These are phyloP conservation scores for Rhizophora mangle DNA, from an alignment of 345 rosid genomes.

Conservation along the genomic window DNA sequence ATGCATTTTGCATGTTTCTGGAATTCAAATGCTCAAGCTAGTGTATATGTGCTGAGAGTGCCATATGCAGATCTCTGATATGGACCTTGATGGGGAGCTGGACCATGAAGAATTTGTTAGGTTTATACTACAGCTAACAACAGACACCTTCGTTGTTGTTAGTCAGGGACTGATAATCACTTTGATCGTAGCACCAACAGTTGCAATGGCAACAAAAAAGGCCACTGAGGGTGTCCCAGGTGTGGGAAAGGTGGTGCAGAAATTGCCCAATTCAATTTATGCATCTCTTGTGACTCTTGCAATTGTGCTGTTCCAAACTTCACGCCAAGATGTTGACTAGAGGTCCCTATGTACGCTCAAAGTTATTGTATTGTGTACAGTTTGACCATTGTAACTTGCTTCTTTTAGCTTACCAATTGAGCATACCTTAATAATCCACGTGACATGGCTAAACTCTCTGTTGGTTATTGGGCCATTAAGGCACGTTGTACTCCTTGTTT, in stretches of 20 bases:
- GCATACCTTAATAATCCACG: constrained; percentile 16
- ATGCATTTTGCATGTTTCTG: too few relatives aligned
- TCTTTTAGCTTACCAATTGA: neutral
- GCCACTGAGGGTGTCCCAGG: constrained; percentile 88
- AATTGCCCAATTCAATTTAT: constrained; percentile 68
- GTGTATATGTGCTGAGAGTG: neutral
- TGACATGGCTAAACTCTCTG: neutral
- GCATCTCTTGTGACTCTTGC: constrained; percentile 86
- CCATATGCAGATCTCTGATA: constrained; percentile 52
- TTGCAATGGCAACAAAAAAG: constrained; percentile 78
- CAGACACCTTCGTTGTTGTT: constrained; percentile 58
- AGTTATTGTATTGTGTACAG: neutral
- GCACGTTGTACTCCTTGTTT: neutral
- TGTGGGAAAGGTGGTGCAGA: constrained; percentile 78
- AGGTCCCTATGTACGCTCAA: neutral
- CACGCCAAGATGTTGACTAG: constrained; percentile 26
- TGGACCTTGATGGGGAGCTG: constrained; percentile 75
- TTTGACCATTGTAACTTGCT: neutral
- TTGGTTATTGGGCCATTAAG: neutral
- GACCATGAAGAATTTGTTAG: constrained; percentile 71
- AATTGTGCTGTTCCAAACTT: constrained; percentile 53
- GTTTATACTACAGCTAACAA: constrained; percentile 53
- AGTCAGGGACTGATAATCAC: constrained; percentile 80
- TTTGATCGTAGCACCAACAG: constrained; percentile 82
- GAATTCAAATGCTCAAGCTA: neutral